Base-by-base conservation (phyloP, 805 yeast genomes). In the Candida argentea region DNA sequence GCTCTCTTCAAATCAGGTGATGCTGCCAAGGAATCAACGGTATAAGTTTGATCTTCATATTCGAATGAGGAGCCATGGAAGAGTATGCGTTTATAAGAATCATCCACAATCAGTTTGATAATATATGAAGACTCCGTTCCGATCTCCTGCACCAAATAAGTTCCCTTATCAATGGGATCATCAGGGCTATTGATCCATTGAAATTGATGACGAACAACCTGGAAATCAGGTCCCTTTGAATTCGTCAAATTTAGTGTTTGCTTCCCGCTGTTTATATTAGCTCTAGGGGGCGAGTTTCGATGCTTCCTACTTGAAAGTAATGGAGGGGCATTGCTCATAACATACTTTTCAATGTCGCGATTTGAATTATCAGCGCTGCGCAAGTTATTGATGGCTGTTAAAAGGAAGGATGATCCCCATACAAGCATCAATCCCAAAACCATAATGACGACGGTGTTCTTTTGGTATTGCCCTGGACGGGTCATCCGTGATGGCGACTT, bases 121-220 rank as follows among this genome's bases (percentile, higher is more conserved):
- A 68, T 44, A 37, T 78, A 79, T n/a, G 57, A 52, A 20, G 62
- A 48, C 9, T 61, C 61, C 20, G 57, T 55, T 1, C 70, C 65
- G 4, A 32, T 39, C 12, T 49, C 54, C 16, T 44, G 46, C 11
- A 57, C 44, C 16, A 81, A 65, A 46, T 68, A 84, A 5, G 83
- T 67, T 4, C 94, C 94, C 33, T 66, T 67, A 46, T 78, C 87
- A 35, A 70, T 53, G 8, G 39, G 37, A 0, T 78, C 68, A 14
- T 61, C 61, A 2, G 73, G 71, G 13, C 58, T 57, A 11, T 52
- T 57, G 25, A 83, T 70, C 94, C 94, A 84, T 48, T 80, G 89
- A 18, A 84, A 59, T 6, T 67, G 49, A 35, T 70, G 68, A 27
- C 43, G 51, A 10, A n/a, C 5, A 22, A 27, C 20, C 27, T 7